Percentiles rank a stretch among this genome's conserved stretches.
phyloP scores from a whole-genome alignment of 345 rosid species.

The Eucalyptus tenuipes region DNA sequence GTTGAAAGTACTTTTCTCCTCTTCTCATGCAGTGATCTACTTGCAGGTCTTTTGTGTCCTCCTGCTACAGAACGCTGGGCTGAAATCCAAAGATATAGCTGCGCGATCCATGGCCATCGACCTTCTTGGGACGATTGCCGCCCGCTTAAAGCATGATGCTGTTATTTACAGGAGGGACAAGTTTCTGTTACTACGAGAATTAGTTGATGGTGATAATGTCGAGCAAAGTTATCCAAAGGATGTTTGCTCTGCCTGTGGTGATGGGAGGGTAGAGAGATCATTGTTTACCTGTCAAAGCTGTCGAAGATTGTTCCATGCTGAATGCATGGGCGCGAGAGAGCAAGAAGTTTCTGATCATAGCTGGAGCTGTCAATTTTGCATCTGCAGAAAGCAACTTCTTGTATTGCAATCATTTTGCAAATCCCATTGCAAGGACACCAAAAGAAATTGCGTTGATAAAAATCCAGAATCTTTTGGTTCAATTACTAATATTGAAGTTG shows the following conservation, averaged over 20 bases:
- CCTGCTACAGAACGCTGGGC: slow-evolving; percentile 91
- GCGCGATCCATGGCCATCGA: slow-evolving; percentile 95
- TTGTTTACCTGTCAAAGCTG: slow-evolving; percentile 73
- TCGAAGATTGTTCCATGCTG: slow-evolving; percentile 70
- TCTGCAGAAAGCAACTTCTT: slow-evolving; percentile 74
- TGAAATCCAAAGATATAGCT: slow-evolving; percentile 82
- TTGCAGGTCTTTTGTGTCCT: slow-evolving; percentile 96
- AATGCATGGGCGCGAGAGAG: slow-evolving; percentile 85
- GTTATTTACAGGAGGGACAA: slow-evolving; percentile 38
- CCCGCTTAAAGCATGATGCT: slow-evolving; percentile 84
- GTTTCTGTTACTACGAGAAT: slow-evolving; percentile 58
- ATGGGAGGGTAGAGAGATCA: slow-evolving; percentile 42
- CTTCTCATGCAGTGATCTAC: background rate
- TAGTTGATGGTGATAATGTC: slow-evolving; percentile 28
- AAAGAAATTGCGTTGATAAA: slow-evolving; percentile 13
- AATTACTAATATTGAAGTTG: slow-evolving; percentile 53
- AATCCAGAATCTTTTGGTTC: slow-evolving; percentile 26
- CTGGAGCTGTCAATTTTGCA: slow-evolving; percentile 80
- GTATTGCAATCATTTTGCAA: slow-evolving; percentile 73
- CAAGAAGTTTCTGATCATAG: slow-evolving; percentile 50
- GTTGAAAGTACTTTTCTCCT: slow-evolving; percentile 2
- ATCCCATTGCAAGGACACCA: slow-evolving; percentile 36
- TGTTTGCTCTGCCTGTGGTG: slow-evolving; percentile 63
- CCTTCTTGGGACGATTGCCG: slow-evolving; percentile 84
- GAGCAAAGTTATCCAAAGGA: slow-evolving; percentile 32